Conservation (phyloP, 345 rosid species). For the Diplotaxis tenuifolia region DNA sequence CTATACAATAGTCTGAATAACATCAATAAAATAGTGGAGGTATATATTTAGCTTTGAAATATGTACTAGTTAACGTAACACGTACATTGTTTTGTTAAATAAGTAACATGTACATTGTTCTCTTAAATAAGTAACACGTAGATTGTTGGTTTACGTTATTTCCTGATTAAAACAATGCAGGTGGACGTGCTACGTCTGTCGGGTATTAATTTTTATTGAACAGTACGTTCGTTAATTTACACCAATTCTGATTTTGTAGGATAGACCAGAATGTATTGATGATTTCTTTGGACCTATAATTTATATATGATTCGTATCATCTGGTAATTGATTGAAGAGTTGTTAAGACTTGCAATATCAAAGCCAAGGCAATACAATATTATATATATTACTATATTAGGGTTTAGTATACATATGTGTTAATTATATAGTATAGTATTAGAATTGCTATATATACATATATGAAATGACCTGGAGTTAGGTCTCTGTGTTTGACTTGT, state of each 20-base stretch:
- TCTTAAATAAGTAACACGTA: too few species aligned
- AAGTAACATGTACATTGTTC: too few species aligned
- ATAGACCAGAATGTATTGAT: not conserved
- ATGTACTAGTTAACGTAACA: too few species aligned
- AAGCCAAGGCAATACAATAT: not conserved
- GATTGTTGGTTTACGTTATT: too few species aligned
- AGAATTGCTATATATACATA: not conserved
- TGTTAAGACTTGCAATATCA: not conserved
- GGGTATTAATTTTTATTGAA: not conserved
- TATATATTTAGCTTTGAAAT: too few species aligned
- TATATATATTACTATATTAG: too few species aligned
- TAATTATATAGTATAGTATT: not conserved
- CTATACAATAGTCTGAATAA: too few species aligned
- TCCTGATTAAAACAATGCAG: too few species aligned
- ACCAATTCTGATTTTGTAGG: not conserved
- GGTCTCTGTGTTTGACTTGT: constrained; percentile 4
- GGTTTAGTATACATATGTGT: not conserved
- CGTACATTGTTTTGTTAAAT: too few species aligned
- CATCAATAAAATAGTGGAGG: too few species aligned
- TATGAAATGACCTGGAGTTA: not conserved
- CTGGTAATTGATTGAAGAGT: not conserved
- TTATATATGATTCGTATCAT: not conserved
- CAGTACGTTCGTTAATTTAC: not conserved
- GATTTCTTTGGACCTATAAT: not conserved
- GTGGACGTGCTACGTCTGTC: not conserved